A percentile compares a stretch with the other conserved stretches of the same genome.
Evolutionary conservation across 1,139 yeast species (phyloP).

Genomic region (Lodderomyces orthopsilosis): DNA sequence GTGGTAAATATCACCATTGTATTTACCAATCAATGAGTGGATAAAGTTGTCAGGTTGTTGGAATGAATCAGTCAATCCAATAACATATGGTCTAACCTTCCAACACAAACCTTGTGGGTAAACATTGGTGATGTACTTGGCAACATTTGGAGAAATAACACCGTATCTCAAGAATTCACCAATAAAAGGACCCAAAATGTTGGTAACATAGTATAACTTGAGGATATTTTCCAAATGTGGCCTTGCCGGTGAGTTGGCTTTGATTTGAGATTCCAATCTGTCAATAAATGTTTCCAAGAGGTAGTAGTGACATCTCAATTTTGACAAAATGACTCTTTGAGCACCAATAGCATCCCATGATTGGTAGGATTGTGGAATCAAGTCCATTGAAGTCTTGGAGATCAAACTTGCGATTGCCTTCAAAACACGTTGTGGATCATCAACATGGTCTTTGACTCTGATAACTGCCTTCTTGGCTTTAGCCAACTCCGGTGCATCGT

Average conservation of each 20-base stretch:
- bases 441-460: conserved; percentile 15
- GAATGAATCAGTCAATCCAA: conserved; percentile 88
- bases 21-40: conserved; percentile 82
- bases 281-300: conserved; percentile 32
- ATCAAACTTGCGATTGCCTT: conserved; percentile 16
- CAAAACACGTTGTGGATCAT: conserved; percentile 15
- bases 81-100: conserved; percentile 64
- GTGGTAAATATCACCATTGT: conserved; percentile 83
- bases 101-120: conserved; percentile 46
- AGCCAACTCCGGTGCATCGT: conserved; percentile 15
- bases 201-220: conserved; percentile 39
- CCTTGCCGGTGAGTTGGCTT: conserved; percentile 15
- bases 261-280: conserved; percentile 18
- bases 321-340: conserved; percentile 57
- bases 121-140: conserved; percentile 43
- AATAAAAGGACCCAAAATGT: conserved; percentile 69
- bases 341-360: conserved; percentile 42
- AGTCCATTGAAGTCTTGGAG: conserved; percentile 13
- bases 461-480: conserved; percentile 16
- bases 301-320: conserved; percentile 45
- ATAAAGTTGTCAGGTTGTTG: conserved; percentile 80
- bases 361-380: conserved; percentile 15
- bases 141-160: conserved; percentile 37
- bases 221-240: conserved; percentile 14
- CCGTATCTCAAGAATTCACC: conserved; percentile 72